These are phyloP conservation scores for Astrocystis sublimbata DNA, from an alignment of 495 filamentous ascomycete genomes.

Conservation along the genomic window DNA sequence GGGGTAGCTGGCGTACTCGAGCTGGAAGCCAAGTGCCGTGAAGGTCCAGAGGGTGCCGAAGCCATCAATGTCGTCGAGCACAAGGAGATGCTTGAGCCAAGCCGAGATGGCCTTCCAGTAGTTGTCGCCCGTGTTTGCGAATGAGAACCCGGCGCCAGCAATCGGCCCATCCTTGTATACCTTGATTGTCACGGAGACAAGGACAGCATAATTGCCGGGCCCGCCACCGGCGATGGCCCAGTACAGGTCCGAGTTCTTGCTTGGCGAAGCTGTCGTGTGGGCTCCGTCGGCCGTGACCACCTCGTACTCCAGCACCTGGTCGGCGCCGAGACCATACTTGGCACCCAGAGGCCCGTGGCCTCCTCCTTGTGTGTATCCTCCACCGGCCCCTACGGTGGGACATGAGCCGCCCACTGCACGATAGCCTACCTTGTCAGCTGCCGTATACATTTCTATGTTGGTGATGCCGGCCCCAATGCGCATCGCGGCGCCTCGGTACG, in stretches of 20 bases:
- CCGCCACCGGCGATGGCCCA: constrained; percentile 60
- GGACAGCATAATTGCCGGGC: constrained; percentile 52
- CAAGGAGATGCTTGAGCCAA: background rate
- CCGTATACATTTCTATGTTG: constrained; percentile 44
- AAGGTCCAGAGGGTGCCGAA: constrained; percentile 38
- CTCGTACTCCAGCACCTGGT: constrained; percentile 45
- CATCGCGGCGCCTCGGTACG: constrained; percentile 48
- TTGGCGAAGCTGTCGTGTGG: constrained; percentile 44
- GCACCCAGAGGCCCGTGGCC: constrained; percentile 45
- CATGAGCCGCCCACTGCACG: constrained; percentile 21
- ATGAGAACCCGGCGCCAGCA: constrained; percentile 7
- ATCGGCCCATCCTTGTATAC: constrained; percentile 30
- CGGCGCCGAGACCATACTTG: constrained; percentile 48
- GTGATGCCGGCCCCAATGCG: constrained; percentile 57
- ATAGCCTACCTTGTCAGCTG: background rate
- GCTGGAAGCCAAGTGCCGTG: background rate
- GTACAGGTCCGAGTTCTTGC: constrained; percentile 53
- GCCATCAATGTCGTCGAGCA: constrained; percentile 36
- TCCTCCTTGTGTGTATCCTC: constrained; percentile 43
- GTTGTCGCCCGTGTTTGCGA: background rate
- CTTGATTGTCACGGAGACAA: constrained; percentile 42
- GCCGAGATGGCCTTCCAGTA: background rate
- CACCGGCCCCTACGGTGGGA: constrained; percentile 26
- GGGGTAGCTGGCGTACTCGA: background rate
- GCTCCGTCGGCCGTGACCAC: constrained; percentile 53